Base-by-base conservation (phyloP, 2,329 filamentous ascomycete genomes). In the Furcasterigmium furcatum region DNA sequence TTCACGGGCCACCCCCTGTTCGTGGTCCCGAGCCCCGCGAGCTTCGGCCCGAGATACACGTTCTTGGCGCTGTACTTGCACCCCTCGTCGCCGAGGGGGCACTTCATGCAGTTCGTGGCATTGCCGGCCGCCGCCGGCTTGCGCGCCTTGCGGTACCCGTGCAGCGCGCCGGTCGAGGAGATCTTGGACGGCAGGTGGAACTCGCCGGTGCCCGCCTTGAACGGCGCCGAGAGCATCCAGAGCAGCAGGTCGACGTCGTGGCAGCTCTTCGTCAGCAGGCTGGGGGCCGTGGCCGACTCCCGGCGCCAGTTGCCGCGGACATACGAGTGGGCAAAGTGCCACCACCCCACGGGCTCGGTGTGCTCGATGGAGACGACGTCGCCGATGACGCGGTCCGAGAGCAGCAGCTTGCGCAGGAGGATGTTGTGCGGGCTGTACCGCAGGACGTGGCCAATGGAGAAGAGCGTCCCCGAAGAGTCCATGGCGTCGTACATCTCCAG, bases 231-330 rank as follows among this genome's bases (percentile, higher is more conserved):
- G 10, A 97, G 76, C 39, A 97, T 71, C 94, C 94, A 99, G 14
- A 97, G 73, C 5, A 97, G 70, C 46, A 97, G 82, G 60, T 99
- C 94, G 41, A 99, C 88, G 56, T 99, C 94, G 58, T 99, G 94
- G 56, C 94, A 97, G 48, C 89, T 95, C 67, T 97, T 99, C 3
- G 92, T 96, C 24, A 99, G 76, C 2, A 99, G 74, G 1, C 88
- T 92, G 7, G 85, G 92, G 20, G 79, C 91, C n/a, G 79, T 84
- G 5, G 72, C 85, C 1, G 82, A 85, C 53, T 89, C 83, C 51
- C 88, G 88, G 6, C 92, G 82, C 94, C 94, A 97, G 66, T 97
- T 96, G 14, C 94, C 94, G 38, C 88, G 80, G 29, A 97, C 92
- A 56, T 92, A 96, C 35, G 85, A 90, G 63, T 96, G 91, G 1